Percentiles rank a stretch among this genome's conserved stretches.
phyloP scores from a whole-genome alignment of 768 basidiomycete species.

The Leccinellum luteum region DNA sequence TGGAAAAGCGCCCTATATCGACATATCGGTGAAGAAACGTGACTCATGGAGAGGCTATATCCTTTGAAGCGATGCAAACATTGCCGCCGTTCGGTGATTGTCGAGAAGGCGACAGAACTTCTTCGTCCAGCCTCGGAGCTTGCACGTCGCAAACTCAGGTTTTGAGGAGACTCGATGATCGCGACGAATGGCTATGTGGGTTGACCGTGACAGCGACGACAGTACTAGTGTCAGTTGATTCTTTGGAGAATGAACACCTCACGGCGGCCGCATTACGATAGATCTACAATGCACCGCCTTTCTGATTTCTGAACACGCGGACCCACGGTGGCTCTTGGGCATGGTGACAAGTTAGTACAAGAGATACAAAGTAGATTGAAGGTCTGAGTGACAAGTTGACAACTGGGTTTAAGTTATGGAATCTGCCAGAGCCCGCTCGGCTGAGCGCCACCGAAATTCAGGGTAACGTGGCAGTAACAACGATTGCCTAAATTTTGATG shows the following conservation, averaged over 20 bases:
- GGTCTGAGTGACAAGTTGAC: background rate
- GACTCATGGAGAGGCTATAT: slow-evolving; percentile 10
- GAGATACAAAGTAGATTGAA: background rate
- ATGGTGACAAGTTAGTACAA: background rate
- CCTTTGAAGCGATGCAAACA: background rate
- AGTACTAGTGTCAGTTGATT: background rate
- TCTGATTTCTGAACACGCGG: slow-evolving; percentile 4
- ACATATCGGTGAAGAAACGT: background rate
- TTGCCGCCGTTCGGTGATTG: slow-evolving; percentile 7
- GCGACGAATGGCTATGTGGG: background rate
- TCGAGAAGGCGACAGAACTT: slow-evolving; percentile 15
- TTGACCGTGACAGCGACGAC: background rate
- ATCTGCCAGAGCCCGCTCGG: slow-evolving; percentile 3
- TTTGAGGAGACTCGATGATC: background rate
- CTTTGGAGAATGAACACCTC: background rate
- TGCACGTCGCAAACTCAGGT: background rate
- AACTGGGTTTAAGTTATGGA: background rate
- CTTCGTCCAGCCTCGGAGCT: background rate
- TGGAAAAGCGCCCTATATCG: background rate
- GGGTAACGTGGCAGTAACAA: slow-evolving; percentile 17
- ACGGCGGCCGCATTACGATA: background rate
- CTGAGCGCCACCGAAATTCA: slow-evolving; percentile 9
- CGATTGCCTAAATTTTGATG: slow-evolving; percentile 31
- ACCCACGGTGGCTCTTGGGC: slow-evolving; percentile 9
- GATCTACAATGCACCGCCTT: slow-evolving; percentile 23